Percentiles rank a stretch among this genome's conserved stretches.
These are phyloP conservation scores for Penicillium malachiteum DNA, from an alignment of 495 filamentous ascomycete species.

Conservation along the genomic window DNA sequence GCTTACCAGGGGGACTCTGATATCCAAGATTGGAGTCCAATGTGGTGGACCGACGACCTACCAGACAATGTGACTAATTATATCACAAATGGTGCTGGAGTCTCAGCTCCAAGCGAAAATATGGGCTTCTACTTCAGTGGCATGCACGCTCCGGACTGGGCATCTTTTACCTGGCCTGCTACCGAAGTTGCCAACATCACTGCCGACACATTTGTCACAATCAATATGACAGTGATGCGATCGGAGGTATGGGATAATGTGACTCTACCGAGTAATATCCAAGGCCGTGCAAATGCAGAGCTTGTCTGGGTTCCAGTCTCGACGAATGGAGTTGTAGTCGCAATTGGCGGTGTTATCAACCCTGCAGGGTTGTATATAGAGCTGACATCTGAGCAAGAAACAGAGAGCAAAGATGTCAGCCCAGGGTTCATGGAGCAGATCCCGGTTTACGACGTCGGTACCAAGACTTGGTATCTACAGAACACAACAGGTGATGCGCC, in stretches of 20 bases:
- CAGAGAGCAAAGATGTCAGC: constrained; percentile 50
- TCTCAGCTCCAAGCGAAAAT: constrained; percentile 68
- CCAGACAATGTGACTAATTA: constrained; percentile 55
- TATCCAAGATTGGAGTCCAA: constrained; percentile 35
- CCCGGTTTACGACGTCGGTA: constrained; percentile 69
- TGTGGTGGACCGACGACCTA: constrained; percentile 38
- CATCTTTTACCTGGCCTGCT: constrained; percentile 37
- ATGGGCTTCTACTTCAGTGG: constrained; percentile 72
- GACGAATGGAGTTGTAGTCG: constrained; percentile 59
- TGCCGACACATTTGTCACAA: constrained; percentile 52
- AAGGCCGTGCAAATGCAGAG: constrained; percentile 60
- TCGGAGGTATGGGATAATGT: constrained; percentile 54
- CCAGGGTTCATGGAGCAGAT: constrained; percentile 63
- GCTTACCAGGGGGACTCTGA: constrained; percentile 48
- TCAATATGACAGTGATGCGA: constrained; percentile 56
- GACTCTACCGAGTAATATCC: constrained; percentile 50
- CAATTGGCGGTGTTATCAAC: constrained; percentile 64
- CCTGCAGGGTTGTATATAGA: constrained; percentile 37
- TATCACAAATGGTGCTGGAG: constrained; percentile 62
- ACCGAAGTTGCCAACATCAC: constrained; percentile 28
- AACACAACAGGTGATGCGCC: constrained; percentile 56
- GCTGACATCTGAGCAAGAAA: constrained; percentile 32
- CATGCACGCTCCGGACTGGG: constrained; percentile 46
- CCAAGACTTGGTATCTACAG: constrained; percentile 53
- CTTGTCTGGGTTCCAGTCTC: constrained; percentile 71